phyloP scores from a whole-genome alignment of 140 eudicot species.

The Flaveria floridana region DNA sequence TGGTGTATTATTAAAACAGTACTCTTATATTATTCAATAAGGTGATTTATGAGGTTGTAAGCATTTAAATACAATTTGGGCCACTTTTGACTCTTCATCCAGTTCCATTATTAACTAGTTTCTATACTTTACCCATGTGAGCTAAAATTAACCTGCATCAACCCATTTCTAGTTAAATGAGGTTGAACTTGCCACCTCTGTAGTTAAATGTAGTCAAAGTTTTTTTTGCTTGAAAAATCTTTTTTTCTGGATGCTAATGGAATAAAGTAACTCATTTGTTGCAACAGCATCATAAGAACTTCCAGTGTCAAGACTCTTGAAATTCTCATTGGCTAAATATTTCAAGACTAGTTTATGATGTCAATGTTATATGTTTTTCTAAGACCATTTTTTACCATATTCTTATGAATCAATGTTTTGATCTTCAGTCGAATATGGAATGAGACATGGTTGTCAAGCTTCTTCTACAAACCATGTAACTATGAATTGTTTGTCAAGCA shows the following conservation, averaged over 20 bases:
- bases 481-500: conserved; percentile 79
- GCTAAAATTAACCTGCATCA: not conserved
- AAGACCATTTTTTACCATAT: not conserved
- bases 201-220: not conserved
- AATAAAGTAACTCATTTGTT: not conserved
- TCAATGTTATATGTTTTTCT: not conserved
- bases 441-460: conserved; percentile 69
- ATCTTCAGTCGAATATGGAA: conserved; percentile 71
- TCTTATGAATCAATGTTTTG: conserved; percentile 7
- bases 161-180: not conserved
- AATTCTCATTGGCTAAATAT: not conserved
- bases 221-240: not conserved
- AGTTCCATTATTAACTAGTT: not conserved
- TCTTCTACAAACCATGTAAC: conserved; percentile 83
- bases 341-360: not conserved
- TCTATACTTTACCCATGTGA: not conserved
- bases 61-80: not conserved
- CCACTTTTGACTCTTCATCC: not conserved
- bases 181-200: not conserved
- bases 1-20: not conserved
- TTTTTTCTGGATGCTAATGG: not conserved
- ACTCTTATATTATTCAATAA: not conserved
- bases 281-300: not conserved
- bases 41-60: not conserved
- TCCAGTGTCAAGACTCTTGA: not conserved